phyloP scores from a whole-genome alignment of 2,329 filamentous ascomycete genomes.

The Dothidotthia symphoricarpi region DNA sequence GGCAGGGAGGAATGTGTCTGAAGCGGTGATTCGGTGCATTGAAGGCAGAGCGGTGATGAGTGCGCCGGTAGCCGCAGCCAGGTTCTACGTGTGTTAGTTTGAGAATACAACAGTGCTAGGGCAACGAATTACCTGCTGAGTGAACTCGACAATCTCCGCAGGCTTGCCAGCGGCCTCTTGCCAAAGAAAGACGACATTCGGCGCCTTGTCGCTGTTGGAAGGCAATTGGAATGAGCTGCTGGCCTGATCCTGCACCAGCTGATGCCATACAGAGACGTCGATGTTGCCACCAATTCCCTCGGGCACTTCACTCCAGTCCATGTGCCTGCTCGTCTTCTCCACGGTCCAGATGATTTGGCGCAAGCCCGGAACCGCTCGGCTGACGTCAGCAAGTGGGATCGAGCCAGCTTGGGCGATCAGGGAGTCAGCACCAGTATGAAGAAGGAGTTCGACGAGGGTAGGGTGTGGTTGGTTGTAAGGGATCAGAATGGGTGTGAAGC shows the following conservation, averaged over 20 bases:
- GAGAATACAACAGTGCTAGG: rapidly evolving
- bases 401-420: conserved; percentile 82
- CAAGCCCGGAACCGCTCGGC: conserved; percentile 67
- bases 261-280: conserved; percentile 89
- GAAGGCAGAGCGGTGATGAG: conserved; percentile 74
- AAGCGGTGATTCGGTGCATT: conserved; percentile 67
- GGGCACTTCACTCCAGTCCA: conserved; percentile 92
- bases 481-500: conserved; percentile 77
- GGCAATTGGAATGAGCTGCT: conserved; percentile 63
- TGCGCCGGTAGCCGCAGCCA: conserved; percentile 82
- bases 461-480: conserved; percentile 76
- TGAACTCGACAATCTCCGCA: conserved; percentile 74
- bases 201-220: conserved; percentile 53
- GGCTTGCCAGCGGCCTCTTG: conserved; percentile 50
- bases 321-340: conserved; percentile 82
- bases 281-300: conserved; percentile 71
- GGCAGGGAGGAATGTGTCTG: conserved; percentile 81
- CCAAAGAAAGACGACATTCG: conserved; percentile 64
- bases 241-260: conserved; percentile 69
- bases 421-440: conserved; percentile 71
- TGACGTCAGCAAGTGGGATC: conserved; percentile 74
- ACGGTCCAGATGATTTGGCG: conserved; percentile 86
- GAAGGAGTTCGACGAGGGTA: conserved; percentile 68
- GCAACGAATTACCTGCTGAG: conserved; percentile 55
- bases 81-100: conserved; percentile 54